Conservation (phyloP, 345 rosid species). For the Rhodamnia argentea region DNA sequence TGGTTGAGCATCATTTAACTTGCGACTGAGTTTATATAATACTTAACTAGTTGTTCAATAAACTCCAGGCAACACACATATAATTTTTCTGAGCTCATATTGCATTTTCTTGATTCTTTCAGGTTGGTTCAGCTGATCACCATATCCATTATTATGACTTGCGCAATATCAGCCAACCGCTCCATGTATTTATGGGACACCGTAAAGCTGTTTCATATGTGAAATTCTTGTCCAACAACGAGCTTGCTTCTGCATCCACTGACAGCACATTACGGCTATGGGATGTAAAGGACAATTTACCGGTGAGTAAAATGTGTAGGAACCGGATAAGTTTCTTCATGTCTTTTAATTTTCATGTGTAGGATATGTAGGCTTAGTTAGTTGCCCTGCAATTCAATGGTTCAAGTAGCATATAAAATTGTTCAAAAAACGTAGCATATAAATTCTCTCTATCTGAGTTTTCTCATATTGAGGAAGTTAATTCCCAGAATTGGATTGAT, state of each 20-base stretch:
- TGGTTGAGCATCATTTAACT: background rate
- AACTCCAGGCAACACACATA: background rate
- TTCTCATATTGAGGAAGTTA: background rate
- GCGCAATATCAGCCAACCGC: constrained; percentile 73
- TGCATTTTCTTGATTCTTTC: constrained; percentile 11
- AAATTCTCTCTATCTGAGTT: background rate
- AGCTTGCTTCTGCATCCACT: constrained; percentile 97
- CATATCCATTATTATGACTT: constrained; percentile 89
- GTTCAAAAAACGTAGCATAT: background rate
- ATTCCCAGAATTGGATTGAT: background rate
- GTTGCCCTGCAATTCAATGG: background rate
- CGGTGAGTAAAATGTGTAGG: constrained; percentile 33
- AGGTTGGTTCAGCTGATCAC: constrained; percentile 98
- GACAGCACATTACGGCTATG: constrained; percentile 90
- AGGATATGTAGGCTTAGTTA: background rate
- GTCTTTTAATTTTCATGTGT: background rate
- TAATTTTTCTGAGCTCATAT: background rate
- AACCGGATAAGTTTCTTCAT: background rate
- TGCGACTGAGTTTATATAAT: background rate
- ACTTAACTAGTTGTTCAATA: background rate
- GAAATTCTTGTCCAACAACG: constrained; percentile 80
- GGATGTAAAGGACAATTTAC: constrained; percentile 88
- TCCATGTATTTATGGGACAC: constrained; percentile 90
- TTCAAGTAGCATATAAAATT: background rate
- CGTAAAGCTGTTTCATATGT: constrained; percentile 93